Percentiles rank a stretch among this genome's conserved stretches.
Evolutionary conservation across 2,329 filamentous ascomycete species (phyloP).

Genomic region (Pseudogymnoascus verrucosus): DNA sequence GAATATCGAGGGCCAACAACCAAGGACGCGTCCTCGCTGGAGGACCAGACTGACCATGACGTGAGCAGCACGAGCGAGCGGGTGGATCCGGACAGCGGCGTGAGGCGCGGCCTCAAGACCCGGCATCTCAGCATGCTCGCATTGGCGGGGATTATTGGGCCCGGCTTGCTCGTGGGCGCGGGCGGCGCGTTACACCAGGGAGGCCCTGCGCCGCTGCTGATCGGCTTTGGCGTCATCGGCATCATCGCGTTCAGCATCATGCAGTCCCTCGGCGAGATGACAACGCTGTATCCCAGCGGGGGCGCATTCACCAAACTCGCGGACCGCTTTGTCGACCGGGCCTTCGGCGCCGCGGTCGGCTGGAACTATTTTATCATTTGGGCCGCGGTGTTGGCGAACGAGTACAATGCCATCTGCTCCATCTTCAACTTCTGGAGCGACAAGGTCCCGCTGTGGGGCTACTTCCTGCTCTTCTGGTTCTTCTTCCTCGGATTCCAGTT

Average conservation of each 20-base stretch:
- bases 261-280: slow-evolving; percentile 66
- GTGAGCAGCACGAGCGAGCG: not conserved
- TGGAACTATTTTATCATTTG: slow-evolving; percentile 68
- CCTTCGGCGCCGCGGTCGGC: slow-evolving; percentile 59
- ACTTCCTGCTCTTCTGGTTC: slow-evolving; percentile 68
- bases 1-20: slow-evolving; percentile 1
- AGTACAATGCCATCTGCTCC: slow-evolving; percentile 61
- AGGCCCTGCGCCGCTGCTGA: slow-evolving; percentile 63
- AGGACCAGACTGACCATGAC: not conserved
- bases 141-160: slow-evolving; percentile 48
- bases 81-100: slow-evolving; percentile 51
- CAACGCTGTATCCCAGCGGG: slow-evolving; percentile 63
- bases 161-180: slow-evolving; percentile 63
- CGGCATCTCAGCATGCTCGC: slow-evolving; percentile 52
- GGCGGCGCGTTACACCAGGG: slow-evolving; percentile 61
- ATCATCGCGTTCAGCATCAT: slow-evolving; percentile 51
- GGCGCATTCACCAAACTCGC: slow-evolving; percentile 65
- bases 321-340: slow-evolving; percentile 63
- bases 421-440: slow-evolving; percentile 61
- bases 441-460: slow-evolving; percentile 54
- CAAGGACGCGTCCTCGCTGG: not conserved
- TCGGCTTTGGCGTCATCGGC: slow-evolving; percentile 65
- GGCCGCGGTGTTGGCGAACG: slow-evolving; percentile 58
- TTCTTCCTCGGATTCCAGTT: slow-evolving; percentile 61
- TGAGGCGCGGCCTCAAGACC: slow-evolving; percentile 62